Evolutionary conservation across 2,329 filamentous ascomycete species (phyloP), one percentile per base, ranked within the genome.

Genomic region (Stromatinia cepivora): DNA sequence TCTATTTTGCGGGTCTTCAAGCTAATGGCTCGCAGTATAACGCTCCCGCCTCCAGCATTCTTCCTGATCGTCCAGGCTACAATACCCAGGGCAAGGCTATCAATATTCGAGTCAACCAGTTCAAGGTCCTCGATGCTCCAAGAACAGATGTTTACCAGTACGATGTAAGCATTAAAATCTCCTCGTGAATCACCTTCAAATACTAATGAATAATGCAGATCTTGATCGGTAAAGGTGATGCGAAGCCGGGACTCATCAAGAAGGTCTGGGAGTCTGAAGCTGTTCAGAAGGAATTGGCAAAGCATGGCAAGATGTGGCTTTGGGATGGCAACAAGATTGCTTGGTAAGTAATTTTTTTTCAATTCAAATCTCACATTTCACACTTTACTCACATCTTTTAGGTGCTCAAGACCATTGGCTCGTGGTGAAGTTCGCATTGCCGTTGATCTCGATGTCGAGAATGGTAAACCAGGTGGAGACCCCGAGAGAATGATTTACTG

Each of bases 321-420:
- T 93, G 88, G 75, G 93, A 98, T 81, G 92, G 92, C 39, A 89
- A 90, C 76, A 92, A 90, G 79, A 84, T 99, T 59, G 94, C 93
- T 22, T 99, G 95, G 94, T 91, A 82, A 75, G 82, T 79, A 20
- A 25, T 59, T 25, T 71, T 71, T 42, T 52, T 69, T 50, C 13
- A 39, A 15, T n/a, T 46, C 4, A 15, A 13, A n/a, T 34, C 11
- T 36, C 25, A 59, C 15, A 22, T 28, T 9, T 36, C 13, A 57
- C n/a, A 22, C 1, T 11, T 13, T 42, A 17, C 77, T 77, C 73
- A 73, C 70, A 34, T 75, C 80, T 28, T 72, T 84, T 13, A 77
- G 81, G 0, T 80, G 82, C 4, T 80, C 82, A 1, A 58, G 42
- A 15, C 50, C 61, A 17, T 8, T 66, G 8, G 36, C 62, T 58